Base-by-base conservation (phyloP, 345 rosid species). In the Limnanthes douglasii region DNA sequence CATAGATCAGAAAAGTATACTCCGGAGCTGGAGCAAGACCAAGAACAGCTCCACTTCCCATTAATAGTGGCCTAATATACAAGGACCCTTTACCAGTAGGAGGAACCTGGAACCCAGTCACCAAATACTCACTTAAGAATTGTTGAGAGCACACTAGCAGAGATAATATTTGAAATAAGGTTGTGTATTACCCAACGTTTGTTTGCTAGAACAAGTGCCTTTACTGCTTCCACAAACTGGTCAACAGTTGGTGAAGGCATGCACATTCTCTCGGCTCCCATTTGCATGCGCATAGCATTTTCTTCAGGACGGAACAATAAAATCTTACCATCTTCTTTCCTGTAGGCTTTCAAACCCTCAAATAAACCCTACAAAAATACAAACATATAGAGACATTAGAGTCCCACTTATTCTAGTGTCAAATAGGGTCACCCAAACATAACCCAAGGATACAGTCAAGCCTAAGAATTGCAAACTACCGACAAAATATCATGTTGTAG, bases 21-120 rank as follows among this genome's bases (percentile, higher is more conserved):
- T 90, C 98, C 13, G 95, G 95, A 34, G 95, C 75, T 54, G 98
- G 98, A 4, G 94, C 86, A 60, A 84, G 86, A 60, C 95, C 95
- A 58, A 90, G 95, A 64, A 88, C 85, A 40, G 95, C 86, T 53
- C 98, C 98, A 51, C 75, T 84, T 16, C 98, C 95, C 85, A 90
- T 77, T 32, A 90, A 62, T 70, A 90, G 69, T 37, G 94, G 98
- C 57, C 95, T 70, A 16, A 90, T 59, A 34, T 80, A 90, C 26
- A 90, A 70, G 18, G 98, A 74, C 30, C 96, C 98, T 65, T 90
- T 90, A 56, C 94, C 98, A 1, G 75, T 37, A 20, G 98, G 98
- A 11, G 98, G 94, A 31, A 90, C 53, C 96, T 80, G 66, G 45
- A 66, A 57, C 19, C 18, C 51, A 21, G 42, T 5, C 53, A 5